Conservation (phyloP, 169 alveolate genomes). For the Plasmodium adleri region DNA sequence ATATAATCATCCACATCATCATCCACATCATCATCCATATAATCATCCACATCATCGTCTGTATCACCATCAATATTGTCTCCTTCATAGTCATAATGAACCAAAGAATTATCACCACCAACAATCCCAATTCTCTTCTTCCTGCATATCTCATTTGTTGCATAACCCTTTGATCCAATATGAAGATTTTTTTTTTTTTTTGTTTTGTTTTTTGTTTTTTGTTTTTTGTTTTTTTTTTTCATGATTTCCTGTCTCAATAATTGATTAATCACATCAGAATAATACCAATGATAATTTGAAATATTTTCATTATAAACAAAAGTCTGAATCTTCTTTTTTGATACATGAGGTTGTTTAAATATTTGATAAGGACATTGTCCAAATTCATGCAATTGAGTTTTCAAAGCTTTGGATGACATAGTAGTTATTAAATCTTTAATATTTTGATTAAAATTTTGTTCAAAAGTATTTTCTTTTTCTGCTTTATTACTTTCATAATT, state of each 20-base stretch:
- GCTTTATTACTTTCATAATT: slow-evolving; percentile 66
- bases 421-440: slow-evolving; percentile 79
- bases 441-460: slow-evolving; percentile 77
- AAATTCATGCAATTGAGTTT: slow-evolving; percentile 90
- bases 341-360: slow-evolving; percentile 89
- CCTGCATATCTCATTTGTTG: not conserved
- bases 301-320: slow-evolving; percentile 14
- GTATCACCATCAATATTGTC: not conserved
- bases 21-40: not conserved
- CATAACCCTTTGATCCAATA: not conserved
- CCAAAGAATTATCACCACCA: no score
- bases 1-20: not conserved
- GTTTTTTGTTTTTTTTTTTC: not conserved
- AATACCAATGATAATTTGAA: slow-evolving; percentile 59
- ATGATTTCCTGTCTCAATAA: not conserved
- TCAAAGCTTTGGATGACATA: slow-evolving; percentile 87
- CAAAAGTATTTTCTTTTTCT: slow-evolving; percentile 35
- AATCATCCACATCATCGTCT: not conserved
- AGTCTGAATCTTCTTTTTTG: not conserved
- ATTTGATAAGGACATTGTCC: slow-evolving; percentile 93
- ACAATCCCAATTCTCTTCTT: no score
- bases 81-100: no score
- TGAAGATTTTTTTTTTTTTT: not conserved
- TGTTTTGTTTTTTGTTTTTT: not conserved
- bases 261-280: slow-evolving; percentile 25